These are phyloP conservation scores for Globisporangium polare DNA, from an alignment of 352 stramenopile species.

Conservation along the genomic window DNA sequence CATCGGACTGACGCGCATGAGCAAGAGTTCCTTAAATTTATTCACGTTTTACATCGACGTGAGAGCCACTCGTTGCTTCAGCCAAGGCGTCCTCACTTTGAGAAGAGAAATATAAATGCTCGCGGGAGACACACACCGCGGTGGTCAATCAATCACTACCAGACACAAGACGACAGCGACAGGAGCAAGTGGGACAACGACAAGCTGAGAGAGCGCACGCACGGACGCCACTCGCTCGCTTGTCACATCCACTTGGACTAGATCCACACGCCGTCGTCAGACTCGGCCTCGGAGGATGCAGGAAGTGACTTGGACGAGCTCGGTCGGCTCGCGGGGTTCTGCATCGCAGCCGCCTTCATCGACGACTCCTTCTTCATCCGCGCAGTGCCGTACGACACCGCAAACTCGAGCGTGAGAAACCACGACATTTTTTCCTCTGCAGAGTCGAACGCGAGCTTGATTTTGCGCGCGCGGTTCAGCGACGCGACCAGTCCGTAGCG, in stretches of 20 bases:
- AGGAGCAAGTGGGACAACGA: background rate
- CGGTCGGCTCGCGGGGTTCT: constrained; percentile 33
- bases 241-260: constrained; percentile 19
- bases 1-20: no score
- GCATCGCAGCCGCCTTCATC: constrained; percentile 26
- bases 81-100: background rate
- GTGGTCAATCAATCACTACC: background rate
- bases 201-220: no score
- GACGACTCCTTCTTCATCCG: constrained; percentile 73
- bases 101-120: constrained; percentile 8
- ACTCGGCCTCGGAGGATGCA: constrained; percentile 22
- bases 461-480: constrained; percentile 64
- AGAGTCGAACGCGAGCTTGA: constrained; percentile 77
- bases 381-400: constrained; percentile 56
- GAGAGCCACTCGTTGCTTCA: background rate
- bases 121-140: background rate
- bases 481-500: constrained; percentile 65
- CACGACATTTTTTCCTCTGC: constrained; percentile 82
- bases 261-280: constrained; percentile 73
- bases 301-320: constrained; percentile 37
- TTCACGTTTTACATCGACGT: constrained; percentile 17
- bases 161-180: background rate
- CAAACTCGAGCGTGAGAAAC: constrained; percentile 78
- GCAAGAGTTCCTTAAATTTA: constrained; percentile 15
- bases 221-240: background rate